These are phyloP conservation scores for Neofusicoccum cordaticola DNA, from an alignment of 2,329 filamentous ascomycete species.

Conservation along the genomic window DNA sequence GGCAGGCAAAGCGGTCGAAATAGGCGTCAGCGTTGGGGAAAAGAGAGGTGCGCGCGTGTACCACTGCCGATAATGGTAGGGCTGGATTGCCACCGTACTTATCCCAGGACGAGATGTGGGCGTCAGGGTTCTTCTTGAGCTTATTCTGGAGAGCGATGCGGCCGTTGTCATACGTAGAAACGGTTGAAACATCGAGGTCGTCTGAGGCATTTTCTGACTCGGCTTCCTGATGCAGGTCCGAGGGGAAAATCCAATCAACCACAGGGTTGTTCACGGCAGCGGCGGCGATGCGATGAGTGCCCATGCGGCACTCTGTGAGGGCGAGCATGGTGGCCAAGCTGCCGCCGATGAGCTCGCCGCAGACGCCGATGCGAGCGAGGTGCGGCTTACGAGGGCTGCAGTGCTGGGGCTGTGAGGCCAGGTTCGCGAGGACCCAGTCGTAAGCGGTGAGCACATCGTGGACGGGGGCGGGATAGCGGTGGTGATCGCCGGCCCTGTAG, in stretches of 20 bases:
- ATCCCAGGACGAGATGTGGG: constrained; percentile 50
- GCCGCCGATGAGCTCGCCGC: constrained; percentile 49
- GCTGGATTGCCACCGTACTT: constrained; percentile 25
- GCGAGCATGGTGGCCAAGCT: constrained; percentile 49
- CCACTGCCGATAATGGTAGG: constrained; percentile 31
- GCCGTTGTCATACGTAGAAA: constrained; percentile 74
- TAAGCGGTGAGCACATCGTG: constrained; percentile 48
- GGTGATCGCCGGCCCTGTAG: constrained; percentile 39
- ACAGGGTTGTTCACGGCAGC: constrained; percentile 48
- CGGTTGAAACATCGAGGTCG: neutral
- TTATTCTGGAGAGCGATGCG: constrained; percentile 63
- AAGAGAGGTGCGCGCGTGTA: constrained; percentile 34
- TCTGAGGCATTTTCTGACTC: constrained; percentile 8
- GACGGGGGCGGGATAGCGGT: constrained; percentile 45
- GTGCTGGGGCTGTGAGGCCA: constrained; percentile 24
- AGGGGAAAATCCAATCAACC: constrained; percentile 47
- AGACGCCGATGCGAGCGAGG: constrained; percentile 17
- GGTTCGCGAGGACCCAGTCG: constrained; percentile 46
- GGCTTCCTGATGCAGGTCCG: constrained; percentile 26
- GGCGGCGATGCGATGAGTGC: constrained; percentile 41
- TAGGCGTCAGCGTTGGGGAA: constrained; percentile 44
- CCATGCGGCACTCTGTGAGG: constrained; percentile 47
- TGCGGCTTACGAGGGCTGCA: constrained; percentile 2
- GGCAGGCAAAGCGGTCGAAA: constrained; percentile 51
- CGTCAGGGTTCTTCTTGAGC: constrained; percentile 68